These are phyloP conservation scores for Hemileccinum impolitum DNA, from an alignment of 768 basidiomycete species.

Conservation along the genomic window DNA sequence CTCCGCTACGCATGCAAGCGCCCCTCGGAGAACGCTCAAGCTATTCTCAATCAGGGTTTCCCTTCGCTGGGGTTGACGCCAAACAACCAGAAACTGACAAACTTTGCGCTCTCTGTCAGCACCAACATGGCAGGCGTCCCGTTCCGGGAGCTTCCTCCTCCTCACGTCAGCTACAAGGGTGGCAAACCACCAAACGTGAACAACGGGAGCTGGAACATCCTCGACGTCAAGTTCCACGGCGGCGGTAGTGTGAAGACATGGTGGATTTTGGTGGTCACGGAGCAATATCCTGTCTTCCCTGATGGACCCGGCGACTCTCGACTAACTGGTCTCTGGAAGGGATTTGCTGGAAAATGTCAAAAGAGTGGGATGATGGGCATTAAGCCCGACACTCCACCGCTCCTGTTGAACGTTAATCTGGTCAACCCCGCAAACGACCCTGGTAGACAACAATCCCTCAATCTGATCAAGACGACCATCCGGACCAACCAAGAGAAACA, in stretches of 20 bases:
- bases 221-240: conserved; percentile 63
- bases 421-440: conserved; percentile 26
- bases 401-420: conserved; percentile 32
- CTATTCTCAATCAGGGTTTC: conserved; percentile 60
- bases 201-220: conserved; percentile 76
- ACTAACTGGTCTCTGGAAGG: conserved; percentile 43
- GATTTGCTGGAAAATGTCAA: conserved; percentile 54
- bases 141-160: conserved; percentile 59
- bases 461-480: conserved; percentile 44
- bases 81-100: conserved; percentile 37
- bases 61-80: conserved; percentile 49
- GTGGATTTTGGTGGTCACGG: conserved; percentile 66
- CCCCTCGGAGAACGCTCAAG: conserved; percentile 54
- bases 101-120: conserved; percentile 58
- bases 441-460: conserved; percentile 36
- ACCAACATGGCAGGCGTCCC: conserved; percentile 61
- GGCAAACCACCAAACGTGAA: conserved; percentile 41
- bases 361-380: conserved; percentile 67
- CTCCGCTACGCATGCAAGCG: conserved; percentile 63
- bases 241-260: conserved; percentile 53
- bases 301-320: conserved; percentile 29
- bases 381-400: conserved; percentile 33
- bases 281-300: conserved; percentile 38
- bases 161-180: conserved; percentile 51
- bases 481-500: conserved; percentile 22